A percentile compares a stretch with the other conserved stretches of the same genome.
Conservation (phyloP, 495 filamentous ascomycete species). For the Cercophora sp. region DNA sequence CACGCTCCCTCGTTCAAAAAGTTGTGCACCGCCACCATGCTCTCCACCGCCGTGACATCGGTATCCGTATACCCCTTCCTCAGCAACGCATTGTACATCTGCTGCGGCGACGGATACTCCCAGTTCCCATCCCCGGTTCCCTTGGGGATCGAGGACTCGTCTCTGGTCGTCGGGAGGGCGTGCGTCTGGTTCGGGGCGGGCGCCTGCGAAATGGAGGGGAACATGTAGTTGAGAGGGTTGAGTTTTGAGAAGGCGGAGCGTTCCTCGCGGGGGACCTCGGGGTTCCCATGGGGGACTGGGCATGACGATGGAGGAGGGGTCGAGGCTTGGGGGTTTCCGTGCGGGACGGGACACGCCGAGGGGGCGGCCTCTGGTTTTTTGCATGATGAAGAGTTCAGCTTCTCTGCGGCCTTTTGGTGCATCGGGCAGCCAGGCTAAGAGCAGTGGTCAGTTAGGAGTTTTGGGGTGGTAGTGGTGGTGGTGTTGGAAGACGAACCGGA, state of each 20-base stretch:
- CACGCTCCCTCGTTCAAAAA: conserved; percentile 97
- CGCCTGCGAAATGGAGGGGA: conserved; percentile 73
- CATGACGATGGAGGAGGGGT: conserved; percentile 41
- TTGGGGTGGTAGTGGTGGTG: too few relatives aligned
- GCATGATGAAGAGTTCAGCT: conserved; percentile 34
- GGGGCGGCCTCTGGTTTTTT: conserved; percentile 11
- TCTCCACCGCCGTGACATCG: conserved; percentile 86
- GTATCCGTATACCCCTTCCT: conserved; percentile 95
- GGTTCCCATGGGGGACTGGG: conserved; percentile 44
- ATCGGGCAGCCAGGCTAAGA: conserved; percentile 85
- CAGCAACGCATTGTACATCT: conserved; percentile 98
- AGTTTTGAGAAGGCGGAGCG: conserved; percentile 62
- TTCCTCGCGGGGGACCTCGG: conserved; percentile 13
- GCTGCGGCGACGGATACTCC: conserved; percentile 97
- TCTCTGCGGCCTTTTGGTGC: conserved; percentile 60
- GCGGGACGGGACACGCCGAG: conserved; percentile 44
- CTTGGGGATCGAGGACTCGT: conserved; percentile 80
- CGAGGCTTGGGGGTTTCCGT: conserved; percentile 40
- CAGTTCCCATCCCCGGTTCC: conserved; percentile 74
- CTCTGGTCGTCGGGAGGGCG: conserved; percentile 69
- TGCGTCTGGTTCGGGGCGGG: conserved; percentile 68
- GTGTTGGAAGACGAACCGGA: conserved; percentile 70
- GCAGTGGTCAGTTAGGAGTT: conserved; percentile 23
- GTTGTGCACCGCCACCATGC: conserved; percentile 97
- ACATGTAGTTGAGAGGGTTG: conserved; percentile 98